Evolutionary conservation across 2,329 filamentous ascomycete genomes (phyloP).

Genomic region (Neophaeococcomyces aloes): DNA sequence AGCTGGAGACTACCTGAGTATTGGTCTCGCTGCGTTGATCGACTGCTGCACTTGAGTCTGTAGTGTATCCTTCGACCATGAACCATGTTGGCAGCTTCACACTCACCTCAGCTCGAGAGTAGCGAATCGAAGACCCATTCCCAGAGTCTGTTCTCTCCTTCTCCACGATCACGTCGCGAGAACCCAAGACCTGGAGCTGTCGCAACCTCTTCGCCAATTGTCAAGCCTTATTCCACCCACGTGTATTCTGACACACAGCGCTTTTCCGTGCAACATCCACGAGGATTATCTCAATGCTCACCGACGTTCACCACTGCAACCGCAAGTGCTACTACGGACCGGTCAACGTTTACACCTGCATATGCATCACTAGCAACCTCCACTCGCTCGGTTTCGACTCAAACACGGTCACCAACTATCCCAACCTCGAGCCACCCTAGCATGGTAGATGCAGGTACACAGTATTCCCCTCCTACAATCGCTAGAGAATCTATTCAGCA

Average conservation of each 20-base stretch:
- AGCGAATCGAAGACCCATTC: slow-evolving; percentile 14
- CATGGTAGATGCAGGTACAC: slow-evolving; percentile 42
- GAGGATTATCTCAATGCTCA: slow-evolving; percentile 12
- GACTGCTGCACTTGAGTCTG: too few relatives aligned
- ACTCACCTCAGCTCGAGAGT: slow-evolving; percentile 13
- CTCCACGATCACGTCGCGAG: slow-evolving; percentile 18
- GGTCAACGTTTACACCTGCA: background rate
- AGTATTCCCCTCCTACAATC: slow-evolving; percentile 35
- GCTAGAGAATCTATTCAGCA: background rate
- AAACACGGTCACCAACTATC: slow-evolving; percentile 3
- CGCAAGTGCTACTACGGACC: slow-evolving; percentile 9
- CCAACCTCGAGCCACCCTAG: slow-evolving; percentile 8
- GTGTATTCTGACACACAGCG: slow-evolving; percentile 15
- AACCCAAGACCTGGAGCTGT: slow-evolving; percentile 21
- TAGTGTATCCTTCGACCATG: too few relatives aligned
- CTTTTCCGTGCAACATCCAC: slow-evolving; percentile 9
- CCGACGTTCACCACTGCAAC: background rate
- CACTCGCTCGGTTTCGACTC: background rate
- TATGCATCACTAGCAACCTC: slow-evolving; percentile 1
- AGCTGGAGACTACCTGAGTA: too few relatives aligned
- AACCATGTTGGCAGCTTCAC: slow-evolving; percentile 22
- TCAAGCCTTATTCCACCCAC: slow-evolving; percentile 22
- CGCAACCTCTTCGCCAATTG: slow-evolving; percentile 15
- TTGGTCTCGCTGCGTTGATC: too few relatives aligned
- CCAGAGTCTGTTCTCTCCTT: slow-evolving; percentile 10